Base-by-base conservation (phyloP, 148 eudicot genomes). In the Silene latifolia region DNA sequence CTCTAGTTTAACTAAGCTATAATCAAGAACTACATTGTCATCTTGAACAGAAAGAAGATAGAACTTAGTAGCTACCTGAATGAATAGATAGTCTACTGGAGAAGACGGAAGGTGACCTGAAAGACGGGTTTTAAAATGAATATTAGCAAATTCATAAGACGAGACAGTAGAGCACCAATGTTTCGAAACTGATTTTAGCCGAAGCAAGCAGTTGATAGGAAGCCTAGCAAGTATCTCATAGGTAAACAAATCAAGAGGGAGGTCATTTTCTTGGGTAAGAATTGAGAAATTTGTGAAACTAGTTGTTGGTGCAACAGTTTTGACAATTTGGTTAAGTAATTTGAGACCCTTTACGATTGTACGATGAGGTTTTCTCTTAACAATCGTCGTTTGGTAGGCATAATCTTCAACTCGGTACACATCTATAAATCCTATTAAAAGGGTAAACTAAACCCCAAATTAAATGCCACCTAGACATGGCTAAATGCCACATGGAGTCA, bases 1-100 rank as follows among this genome's bases (percentile, higher is more conserved):
- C 73, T 80, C 83, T 44, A 80, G 32, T 59, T 80, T 80, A 24
- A 80, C 79, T 8, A 80, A 76, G 79, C 48, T 29, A 27, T 76
- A 80, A 24, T 80, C 73, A 25, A 80, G 76, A 23, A 65, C 44
- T n/a, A 32, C 53, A 18, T 59, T 71, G 13, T 59, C 54, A 10
- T 72, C 79, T 17, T 80, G 51, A 29, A 57, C 35, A 59, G 72
- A 66, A 46, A 80, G 60, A 29, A 80, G 73, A 69, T 80, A 80
- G 47, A 32, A 76, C 57, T 62, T 76, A n/a, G 62, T 72, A 1
- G n/a, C 79, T n/a, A 65, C 79, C 57, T 76, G 76, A 64, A 80
- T 72, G 17, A 80, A 71, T 7, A 80, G 69, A 46, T 58, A 80
- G 32, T 80, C 83, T 7, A 80, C 7, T 8, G 76, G 61, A 3